Conservation (phyloP, 2,329 filamentous ascomycete species). For the Colletotrichum lentis region DNA sequence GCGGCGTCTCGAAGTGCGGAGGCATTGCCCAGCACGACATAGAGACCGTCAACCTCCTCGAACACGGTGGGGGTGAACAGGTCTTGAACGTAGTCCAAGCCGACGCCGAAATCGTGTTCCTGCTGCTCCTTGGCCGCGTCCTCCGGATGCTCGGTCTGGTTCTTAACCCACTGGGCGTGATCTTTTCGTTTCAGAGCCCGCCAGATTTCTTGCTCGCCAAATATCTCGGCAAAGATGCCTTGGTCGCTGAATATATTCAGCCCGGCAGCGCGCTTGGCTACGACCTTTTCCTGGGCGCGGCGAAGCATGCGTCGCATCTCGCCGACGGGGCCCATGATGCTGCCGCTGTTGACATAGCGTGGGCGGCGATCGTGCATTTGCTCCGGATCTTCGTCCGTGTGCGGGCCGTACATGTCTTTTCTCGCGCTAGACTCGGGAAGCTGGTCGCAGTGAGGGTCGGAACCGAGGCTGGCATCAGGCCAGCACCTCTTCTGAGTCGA, state of each 20-base stretch:
- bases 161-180: not conserved
- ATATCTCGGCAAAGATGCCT: slow-evolving; percentile 46
- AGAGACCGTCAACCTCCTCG: slow-evolving; percentile 43
- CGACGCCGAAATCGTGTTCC: slow-evolving; percentile 43
- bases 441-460: slow-evolving; percentile 41
- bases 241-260: slow-evolving; percentile 44
- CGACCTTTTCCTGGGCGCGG: slow-evolving; percentile 41
- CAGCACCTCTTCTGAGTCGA: slow-evolving; percentile 42
- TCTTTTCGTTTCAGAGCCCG: slow-evolving; percentile 9
- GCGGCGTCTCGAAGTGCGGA: slow-evolving; percentile 38
- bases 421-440: slow-evolving; percentile 41
- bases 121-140: not conserved
- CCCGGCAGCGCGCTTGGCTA: slow-evolving; percentile 33
- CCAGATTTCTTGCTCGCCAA: slow-evolving; percentile 43
- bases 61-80: slow-evolving; percentile 45
- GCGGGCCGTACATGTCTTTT: slow-evolving; percentile 41
- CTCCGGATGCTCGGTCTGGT: not conserved
- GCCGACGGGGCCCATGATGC: slow-evolving; percentile 44
- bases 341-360: slow-evolving; percentile 45
- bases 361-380: slow-evolving; percentile 41
- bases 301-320: slow-evolving; percentile 43
- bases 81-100: slow-evolving; percentile 45
- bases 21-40: slow-evolving; percentile 39
- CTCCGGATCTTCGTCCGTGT: slow-evolving; percentile 38
- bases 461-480: slow-evolving; percentile 36